Base-by-base conservation (phyloP, 2,329 filamentous ascomycete genomes). In the Paraconiothyrium sp. region DNA sequence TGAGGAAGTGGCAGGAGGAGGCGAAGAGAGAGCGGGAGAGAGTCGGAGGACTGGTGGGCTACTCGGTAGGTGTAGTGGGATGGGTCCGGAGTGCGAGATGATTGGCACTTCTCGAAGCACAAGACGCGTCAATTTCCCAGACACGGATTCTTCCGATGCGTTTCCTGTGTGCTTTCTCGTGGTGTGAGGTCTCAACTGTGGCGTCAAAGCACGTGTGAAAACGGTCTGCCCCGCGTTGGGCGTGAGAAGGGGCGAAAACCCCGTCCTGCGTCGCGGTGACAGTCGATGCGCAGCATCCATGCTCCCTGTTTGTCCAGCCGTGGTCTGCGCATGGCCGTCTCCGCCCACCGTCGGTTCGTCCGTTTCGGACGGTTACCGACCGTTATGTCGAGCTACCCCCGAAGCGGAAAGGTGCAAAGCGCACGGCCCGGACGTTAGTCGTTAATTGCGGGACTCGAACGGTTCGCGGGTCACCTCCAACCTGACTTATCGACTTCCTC, bases 21-120 rank as follows among this genome's bases (percentile, higher is more conserved):
- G 91, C 94, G 77, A 88, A 89, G 76, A 83, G 82, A 70, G 94
- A 97, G 77, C 86, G 87, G 52, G 84, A 84, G 62, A 85, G 93
- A 58, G 78, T 98, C 58, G 88, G 90, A 58, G 88, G 88, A 57
- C 80, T 97, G 64, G 92, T 96, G 13, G 93, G 93, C 16, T 97
- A 95, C 76, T 96, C 92, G 76, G 88, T 90, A 66, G 94, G 94
- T 66, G 92, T 97, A 27, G 89, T 96, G 20, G 88, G 88, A 44
- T 97, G 95, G 81, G 82, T 97, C 71, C 87, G 93, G 64, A 89
- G 77, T 64, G 77, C 68, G 24, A 57, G 73, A 54, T 75, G 43
- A 54, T 58, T 54, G 41, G 44, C 27, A 8, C 3, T 35, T 49
- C 30, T 49, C 47, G 24, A 32, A 14, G n/a, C 27, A 30, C 27